Percentiles rank a stretch among this genome's conserved stretches.
Evolutionary conservation across 2,329 filamentous ascomycete species (phyloP).

Genomic region (Kalmusia sp.): DNA sequence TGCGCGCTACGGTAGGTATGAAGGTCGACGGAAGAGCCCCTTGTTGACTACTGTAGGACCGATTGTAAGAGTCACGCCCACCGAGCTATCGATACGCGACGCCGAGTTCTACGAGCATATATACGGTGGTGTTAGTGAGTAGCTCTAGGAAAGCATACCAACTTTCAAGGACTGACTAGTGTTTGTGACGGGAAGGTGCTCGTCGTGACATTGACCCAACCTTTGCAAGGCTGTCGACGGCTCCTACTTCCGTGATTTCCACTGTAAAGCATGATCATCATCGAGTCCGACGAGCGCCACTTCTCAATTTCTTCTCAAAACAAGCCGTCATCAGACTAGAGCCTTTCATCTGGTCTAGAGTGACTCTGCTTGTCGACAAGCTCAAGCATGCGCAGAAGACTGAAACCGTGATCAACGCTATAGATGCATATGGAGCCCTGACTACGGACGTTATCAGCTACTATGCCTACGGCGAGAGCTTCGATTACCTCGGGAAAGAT

Average conservation of each 20-base stretch:
- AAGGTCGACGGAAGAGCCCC: background rate
- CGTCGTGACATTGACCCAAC: slow-evolving; percentile 8
- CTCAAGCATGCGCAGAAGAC: slow-evolving; percentile 4
- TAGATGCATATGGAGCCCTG: slow-evolving; percentile 10
- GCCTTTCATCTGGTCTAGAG: slow-evolving; percentile 21
- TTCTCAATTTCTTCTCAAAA: slow-evolving; percentile 36
- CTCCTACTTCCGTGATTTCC: slow-evolving; percentile 3
- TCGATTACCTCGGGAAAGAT: slow-evolving; percentile 7
- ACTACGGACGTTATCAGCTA: slow-evolving; percentile 22
- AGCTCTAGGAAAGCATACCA: too few relatives aligned
- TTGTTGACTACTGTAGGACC: slow-evolving; percentile 15
- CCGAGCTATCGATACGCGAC: slow-evolving; percentile 28
- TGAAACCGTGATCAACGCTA: slow-evolving; percentile 6
- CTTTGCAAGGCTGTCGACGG: background rate
- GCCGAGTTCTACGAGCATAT: slow-evolving; percentile 20
- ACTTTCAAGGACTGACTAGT: background rate
- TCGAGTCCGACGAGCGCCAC: slow-evolving; percentile 24
- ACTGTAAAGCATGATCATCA: slow-evolving; percentile 33
- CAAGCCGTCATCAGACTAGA: slow-evolving; percentile 24
- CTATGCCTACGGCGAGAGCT: slow-evolving; percentile 15
- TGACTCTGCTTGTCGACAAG: slow-evolving; percentile 11
- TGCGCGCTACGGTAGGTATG: slow-evolving; percentile 17
- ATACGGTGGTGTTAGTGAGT: slow-evolving; percentile 6
- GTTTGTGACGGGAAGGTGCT: background rate
- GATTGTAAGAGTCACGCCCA: slow-evolving; percentile 22